Evolutionary conservation across 345 rosid genomes (phyloP).

Genomic region (Mercurialis annua): DNA sequence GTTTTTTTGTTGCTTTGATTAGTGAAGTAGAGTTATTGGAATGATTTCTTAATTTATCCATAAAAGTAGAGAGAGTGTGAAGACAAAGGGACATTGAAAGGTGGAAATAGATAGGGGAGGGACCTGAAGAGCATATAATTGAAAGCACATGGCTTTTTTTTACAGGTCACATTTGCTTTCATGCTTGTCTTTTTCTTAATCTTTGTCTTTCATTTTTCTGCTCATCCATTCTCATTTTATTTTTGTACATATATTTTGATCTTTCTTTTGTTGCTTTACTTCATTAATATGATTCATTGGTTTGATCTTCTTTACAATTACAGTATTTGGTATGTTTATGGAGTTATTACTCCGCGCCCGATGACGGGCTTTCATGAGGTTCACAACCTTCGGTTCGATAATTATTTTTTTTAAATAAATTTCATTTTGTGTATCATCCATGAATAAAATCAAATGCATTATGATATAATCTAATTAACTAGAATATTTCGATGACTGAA

Average conservation of each 20-base stretch:
- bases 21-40: not conserved
- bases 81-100: conserved; percentile 15
- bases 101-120: conserved; percentile 12
- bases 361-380: too few species aligned
- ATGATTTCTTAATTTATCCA: not conserved
- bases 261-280: conserved; percentile 4
- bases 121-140: conserved; percentile 12
- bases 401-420: too few species aligned
- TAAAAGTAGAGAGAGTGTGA: not conserved
- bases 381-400: too few species aligned
- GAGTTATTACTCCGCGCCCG: too few species aligned
- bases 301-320: not conserved
- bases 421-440: too few species aligned
- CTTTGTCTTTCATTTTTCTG: conserved; percentile 6
- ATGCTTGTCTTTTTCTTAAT: conserved; percentile 43
- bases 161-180: conserved; percentile 45
- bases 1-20: not conserved
- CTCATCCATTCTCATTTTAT: conserved; percentile 9
- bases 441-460: too few species aligned
- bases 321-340: not conserved
- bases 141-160: conserved; percentile 31
- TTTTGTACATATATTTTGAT: conserved; percentile 6
- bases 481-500: too few species aligned
- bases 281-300: not conserved
- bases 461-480: too few species aligned